These are phyloP conservation scores for Fusarium anguioides DNA, from an alignment of 2,329 filamentous ascomycete genomes.

Conservation along the genomic window DNA sequence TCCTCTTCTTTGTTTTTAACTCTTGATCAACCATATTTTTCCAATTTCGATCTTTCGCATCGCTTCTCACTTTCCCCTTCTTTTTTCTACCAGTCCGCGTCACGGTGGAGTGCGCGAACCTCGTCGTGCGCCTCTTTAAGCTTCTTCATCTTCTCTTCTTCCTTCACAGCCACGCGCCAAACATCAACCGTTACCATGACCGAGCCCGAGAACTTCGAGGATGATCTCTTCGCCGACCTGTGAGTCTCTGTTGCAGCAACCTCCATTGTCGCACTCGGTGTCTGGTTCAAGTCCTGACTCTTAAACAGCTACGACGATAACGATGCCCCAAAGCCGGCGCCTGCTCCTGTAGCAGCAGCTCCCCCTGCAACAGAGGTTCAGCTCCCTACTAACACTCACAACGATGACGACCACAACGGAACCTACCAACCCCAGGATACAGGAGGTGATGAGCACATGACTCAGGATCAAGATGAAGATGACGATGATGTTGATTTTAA, in stretches of 20 bases:
- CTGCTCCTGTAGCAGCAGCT: conserved; percentile 46
- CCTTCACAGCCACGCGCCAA: conserved; percentile 16
- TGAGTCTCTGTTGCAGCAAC: conserved; percentile 60
- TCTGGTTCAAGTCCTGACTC: conserved; percentile 10
- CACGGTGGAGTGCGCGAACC: neutral
- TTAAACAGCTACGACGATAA: conserved; percentile 73
- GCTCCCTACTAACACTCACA: conserved; percentile 41
- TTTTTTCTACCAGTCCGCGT: neutral
- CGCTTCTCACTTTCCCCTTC: neutral
- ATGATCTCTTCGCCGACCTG: conserved; percentile 97
- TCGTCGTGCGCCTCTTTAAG: conserved; percentile 9
- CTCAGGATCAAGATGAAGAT: conserved; percentile 61
- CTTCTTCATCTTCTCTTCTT: conserved; percentile 10
- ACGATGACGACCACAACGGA: conserved; percentile 41
- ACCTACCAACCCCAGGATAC: conserved; percentile 35
- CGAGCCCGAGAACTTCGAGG: conserved; percentile 84
- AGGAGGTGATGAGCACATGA: conserved; percentile 56
- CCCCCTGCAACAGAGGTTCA: conserved; percentile 44
- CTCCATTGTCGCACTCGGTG: neutral
- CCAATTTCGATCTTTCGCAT: conserved; percentile 4
- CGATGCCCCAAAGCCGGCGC: conserved; percentile 56
- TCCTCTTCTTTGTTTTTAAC: conserved; percentile 25
- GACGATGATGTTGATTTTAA: conserved; percentile 71
- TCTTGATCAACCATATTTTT: conserved; percentile 9
- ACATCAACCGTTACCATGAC: conserved; percentile 67